A percentile compares a stretch with the other conserved stretches of the same genome.
These are phyloP conservation scores for Candida sp. DNA, from an alignment of 1,139 yeast species.

Conservation along the genomic window DNA sequence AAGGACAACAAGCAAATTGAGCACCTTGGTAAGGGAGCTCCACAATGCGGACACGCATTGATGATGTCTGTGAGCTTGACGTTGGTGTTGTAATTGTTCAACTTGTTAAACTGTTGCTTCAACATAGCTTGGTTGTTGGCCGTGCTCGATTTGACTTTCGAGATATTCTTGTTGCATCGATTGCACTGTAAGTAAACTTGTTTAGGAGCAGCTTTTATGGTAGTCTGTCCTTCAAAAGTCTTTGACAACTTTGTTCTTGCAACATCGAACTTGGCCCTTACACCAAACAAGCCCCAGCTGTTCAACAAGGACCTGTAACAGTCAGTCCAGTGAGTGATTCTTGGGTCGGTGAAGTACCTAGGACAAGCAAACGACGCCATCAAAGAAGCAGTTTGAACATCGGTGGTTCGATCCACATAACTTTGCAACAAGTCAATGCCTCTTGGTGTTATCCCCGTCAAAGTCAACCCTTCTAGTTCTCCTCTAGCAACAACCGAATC, in stretches of 20 bases:
- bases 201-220: slow-evolving; percentile 60
- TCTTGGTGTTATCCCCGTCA: slow-evolving; percentile 88
- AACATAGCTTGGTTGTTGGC: slow-evolving; percentile 32
- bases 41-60: slow-evolving; percentile 80
- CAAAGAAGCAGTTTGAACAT: slow-evolving; percentile 91
- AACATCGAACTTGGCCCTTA: slow-evolving; percentile 87
- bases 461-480: slow-evolving; percentile 86
- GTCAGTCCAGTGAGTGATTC: slow-evolving; percentile 80
- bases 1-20: slow-evolving; percentile 85
- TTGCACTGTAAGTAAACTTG: slow-evolving; percentile 84
- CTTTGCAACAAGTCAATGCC: slow-evolving; percentile 86
- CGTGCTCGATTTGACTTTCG: slow-evolving; percentile 29
- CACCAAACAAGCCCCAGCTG: slow-evolving; percentile 82
- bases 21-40: slow-evolving; percentile 89
- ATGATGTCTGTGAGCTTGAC: slow-evolving; percentile 22
- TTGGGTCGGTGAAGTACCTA: slow-evolving; percentile 69
- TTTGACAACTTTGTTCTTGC: slow-evolving; percentile 69
- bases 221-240: slow-evolving; percentile 50
- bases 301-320: slow-evolving; percentile 77
- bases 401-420: slow-evolving; percentile 88
- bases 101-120: slow-evolving; percentile 45
- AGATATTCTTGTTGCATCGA: slow-evolving; percentile 76
- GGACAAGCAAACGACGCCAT: slow-evolving; percentile 86
- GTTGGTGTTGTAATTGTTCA: slow-evolving; percentile 18
- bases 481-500: slow-evolving; percentile 77